These are phyloP conservation scores for Fusarium beomiforme DNA, from an alignment of 2,329 filamentous ascomycete genomes.

Conservation along the genomic window DNA sequence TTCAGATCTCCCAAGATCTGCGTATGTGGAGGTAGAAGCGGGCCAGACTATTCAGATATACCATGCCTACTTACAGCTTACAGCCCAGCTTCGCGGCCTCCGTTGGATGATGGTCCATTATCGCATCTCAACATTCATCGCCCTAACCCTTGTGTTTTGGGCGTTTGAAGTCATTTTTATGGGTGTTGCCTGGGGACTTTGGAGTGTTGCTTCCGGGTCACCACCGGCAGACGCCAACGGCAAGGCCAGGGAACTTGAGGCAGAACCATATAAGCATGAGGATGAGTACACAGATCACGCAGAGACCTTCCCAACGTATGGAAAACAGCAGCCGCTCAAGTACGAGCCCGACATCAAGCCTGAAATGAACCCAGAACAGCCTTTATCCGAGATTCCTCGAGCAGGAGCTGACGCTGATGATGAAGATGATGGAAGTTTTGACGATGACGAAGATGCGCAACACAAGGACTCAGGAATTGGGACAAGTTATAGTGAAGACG, in stretches of 20 bases:
- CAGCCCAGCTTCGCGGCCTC: constrained; percentile 79
- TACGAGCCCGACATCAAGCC: constrained; percentile 52
- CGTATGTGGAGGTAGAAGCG: constrained; percentile 74
- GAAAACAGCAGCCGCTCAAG: constrained; percentile 53
- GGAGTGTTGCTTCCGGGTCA: constrained; percentile 47
- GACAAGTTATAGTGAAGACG: constrained; percentile 61
- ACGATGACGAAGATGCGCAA: constrained; percentile 47
- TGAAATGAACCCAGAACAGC: constrained; percentile 45
- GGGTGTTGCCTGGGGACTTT: constrained; percentile 71
- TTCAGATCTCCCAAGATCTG: constrained; percentile 54
- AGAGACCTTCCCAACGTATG: constrained; percentile 56
- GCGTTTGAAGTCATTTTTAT: constrained; percentile 75
- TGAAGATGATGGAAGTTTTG: constrained; percentile 51
- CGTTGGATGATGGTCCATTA: constrained; percentile 90
- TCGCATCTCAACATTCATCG: constrained; percentile 72
- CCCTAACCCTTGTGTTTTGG: constrained; percentile 82
- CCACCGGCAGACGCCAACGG: constrained; percentile 7
- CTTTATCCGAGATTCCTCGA: constrained; percentile 49
- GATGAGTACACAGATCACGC: constrained; percentile 53
- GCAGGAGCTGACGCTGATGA: constrained; percentile 58
- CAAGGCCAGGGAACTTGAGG: constrained; percentile 12
- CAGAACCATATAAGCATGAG: constrained; percentile 40
- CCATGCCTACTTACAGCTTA: constrained; percentile 71
- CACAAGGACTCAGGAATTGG: constrained; percentile 61
- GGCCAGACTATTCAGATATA: constrained; percentile 81